Evolutionary conservation across 768 basidiomycete species (phyloP), one percentile per base, ranked within the genome.

Genomic region (Boletus patriciae): DNA sequence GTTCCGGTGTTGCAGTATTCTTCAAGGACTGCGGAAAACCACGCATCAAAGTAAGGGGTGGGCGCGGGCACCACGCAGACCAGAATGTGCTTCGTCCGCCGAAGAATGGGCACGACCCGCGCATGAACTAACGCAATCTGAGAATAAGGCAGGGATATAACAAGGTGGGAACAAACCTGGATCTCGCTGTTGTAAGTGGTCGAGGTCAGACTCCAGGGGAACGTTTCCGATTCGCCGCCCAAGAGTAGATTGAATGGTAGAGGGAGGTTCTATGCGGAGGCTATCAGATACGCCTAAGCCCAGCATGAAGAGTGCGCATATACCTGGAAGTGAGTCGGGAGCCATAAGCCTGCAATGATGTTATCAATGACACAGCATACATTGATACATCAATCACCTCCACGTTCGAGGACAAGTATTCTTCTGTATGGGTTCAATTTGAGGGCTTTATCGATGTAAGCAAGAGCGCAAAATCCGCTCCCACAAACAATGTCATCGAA

Each of bases 11-110:
- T 31, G 29, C 29, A 29, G 54, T 51, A 3, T 46, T 40, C 4
- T 51, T 15, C 5, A 64, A 16, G 15, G 63, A 58, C 18, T 43
- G 33, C 4, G 63, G 63, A 37, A 60, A 64, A 15, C 50, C 50
- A 1, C 63, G 63, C 52, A 64, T 55, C 23, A 60, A 40, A 6
- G 12, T 42, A 5, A 36, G 25, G 21, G 46, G 44, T 2, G 62
- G 62, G 7, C 45, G 53, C 21, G 62, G 62, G n/a, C 50, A 60
- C 62, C 62, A 64, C 3, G 62, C 62, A 13, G 62, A 63, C 40
- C 38, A 64, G 40, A 64, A 65, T 10, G 51, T 34, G 29, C 57
- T 59, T 6, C 62, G 58, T 18, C 62, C 62, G n/a, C 62, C 62
- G 41, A 64, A 64, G 47, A 54, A 64, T 27, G 61, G 61, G 34